Percentiles rank a stretch among this genome's conserved stretches.
Evolutionary conservation across 768 basidiomycete species (phyloP).

Genomic region (Brasilioporus rufonigricans): DNA sequence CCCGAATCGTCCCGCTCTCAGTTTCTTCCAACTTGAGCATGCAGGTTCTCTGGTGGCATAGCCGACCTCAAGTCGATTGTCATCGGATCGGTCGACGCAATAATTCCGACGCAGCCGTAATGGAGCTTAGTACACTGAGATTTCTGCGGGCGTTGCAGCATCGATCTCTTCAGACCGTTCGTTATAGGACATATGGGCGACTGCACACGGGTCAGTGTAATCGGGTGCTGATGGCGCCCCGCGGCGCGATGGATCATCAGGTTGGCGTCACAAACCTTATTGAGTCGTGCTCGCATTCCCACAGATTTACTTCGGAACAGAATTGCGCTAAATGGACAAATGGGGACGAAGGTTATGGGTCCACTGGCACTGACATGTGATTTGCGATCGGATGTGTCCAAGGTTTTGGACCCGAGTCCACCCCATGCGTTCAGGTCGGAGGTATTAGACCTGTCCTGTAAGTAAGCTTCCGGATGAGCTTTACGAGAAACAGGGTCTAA

Average conservation of each 20-base stretch:
- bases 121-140: no score
- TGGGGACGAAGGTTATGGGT: neutral
- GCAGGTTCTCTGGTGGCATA: neutral
- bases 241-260: neutral
- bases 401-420: neutral
- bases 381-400: neutral
- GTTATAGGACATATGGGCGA: neutral
- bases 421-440: neutral
- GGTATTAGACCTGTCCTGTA: neutral
- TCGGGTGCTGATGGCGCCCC: neutral
- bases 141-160: no score
- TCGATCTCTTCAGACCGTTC: neutral
- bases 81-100: neutral
- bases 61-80: neutral
- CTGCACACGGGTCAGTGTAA: neutral
- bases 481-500: neutral
- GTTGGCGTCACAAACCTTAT: neutral
- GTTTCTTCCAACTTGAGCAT: neutral
- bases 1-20: neutral
- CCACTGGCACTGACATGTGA: no score
- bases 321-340: neutral
- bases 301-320: neutral
- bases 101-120: neutral
- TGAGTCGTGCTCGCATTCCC: neutral
- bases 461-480: neutral